A percentile compares a stretch with the other conserved stretches of the same genome.
phyloP scores from a whole-genome alignment of 2,329 filamentous ascomycete species.

The Thielaviopsis ethacetica region DNA sequence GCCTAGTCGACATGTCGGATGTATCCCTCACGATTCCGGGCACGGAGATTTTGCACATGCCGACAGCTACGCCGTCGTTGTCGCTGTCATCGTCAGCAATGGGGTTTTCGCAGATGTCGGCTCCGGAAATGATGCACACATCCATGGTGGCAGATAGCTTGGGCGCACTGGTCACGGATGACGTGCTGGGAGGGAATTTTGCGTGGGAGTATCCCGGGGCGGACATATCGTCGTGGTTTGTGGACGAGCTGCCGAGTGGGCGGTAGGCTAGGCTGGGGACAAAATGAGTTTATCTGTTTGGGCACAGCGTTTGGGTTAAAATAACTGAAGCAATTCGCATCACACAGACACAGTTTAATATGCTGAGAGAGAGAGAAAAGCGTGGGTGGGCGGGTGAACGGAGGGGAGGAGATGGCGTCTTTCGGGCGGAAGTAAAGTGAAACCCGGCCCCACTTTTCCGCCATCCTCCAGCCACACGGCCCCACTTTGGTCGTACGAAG shows the following conservation, averaged over 20 bases:
- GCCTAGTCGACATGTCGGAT: background rate
- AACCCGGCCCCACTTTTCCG: no score
- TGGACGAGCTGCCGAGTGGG: background rate
- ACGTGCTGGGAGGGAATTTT: conserved; percentile 2
- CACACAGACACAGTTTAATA: no score
- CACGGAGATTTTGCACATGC: background rate
- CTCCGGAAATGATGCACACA: background rate
- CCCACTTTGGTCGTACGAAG: no score
- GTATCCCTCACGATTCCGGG: background rate
- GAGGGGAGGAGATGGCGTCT: no score
- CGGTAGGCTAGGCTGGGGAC: background rate
- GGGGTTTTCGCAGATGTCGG: background rate
- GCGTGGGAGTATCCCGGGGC: background rate
- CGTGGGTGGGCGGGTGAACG: no score
- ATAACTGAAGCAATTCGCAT: no score
- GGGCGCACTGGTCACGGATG: conserved; percentile 9
- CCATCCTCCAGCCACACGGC: no score
- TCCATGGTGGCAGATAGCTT: background rate
- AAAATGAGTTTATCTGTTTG: background rate
- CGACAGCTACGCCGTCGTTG: background rate
- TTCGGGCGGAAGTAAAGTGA: no score
- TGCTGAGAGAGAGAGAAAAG: no score
- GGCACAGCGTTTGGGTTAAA: no score
- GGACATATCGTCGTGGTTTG: background rate
- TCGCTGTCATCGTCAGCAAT: background rate